Evolutionary conservation across 2,329 filamentous ascomycete species (phyloP), one percentile per base, ranked within the genome.

Genomic region (Aspergillus versicolor): DNA sequence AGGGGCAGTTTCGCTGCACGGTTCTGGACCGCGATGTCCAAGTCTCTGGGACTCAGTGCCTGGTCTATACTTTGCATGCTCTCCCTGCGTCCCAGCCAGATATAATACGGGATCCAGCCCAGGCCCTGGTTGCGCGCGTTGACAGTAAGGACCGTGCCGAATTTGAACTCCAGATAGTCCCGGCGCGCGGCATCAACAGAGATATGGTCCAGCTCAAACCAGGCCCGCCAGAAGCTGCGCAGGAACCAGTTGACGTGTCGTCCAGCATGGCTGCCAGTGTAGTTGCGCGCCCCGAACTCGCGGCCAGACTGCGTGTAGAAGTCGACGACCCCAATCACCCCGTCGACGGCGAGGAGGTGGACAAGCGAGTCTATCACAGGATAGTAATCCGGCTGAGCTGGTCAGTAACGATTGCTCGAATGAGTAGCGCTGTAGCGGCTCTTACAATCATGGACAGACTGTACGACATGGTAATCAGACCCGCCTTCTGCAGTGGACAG

Each of bases 371-470:
- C 45, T 4, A 48, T 22, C 4, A 38, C 32, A 5, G 30, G 11
- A 38, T 48, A 48, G 32, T 48, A 38, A 9, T 48, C 32, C 41
- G 41, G 41, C 41, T 46, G 19, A 4, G 3, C 12, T 15, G 9
- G 27, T 30, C 27, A 30, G 27, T 4, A 30, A 30, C 9, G 3
- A 11, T 30, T 30, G 3, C 27, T 2, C 8, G 11, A 8, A 30
- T 30, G 2, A 19, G 9, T 30, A 30, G 9, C 4, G 8, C 19
- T 24, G 41, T 19, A 22, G 21, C 21, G 1, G 21, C 3, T 15
- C 45, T 48, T 48, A 48, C 45, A 48, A 48, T 32, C 19, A 48
- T 48, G n/a, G 45, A 48, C 17, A 48, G 45, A 15, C 45, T 48
- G 17, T 48, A 48, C n/a, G 17, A 13, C 45, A 48, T 48, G 11